Conservation (phyloP, 164 flowering plant species). For the Protea cynaroides region DNA sequence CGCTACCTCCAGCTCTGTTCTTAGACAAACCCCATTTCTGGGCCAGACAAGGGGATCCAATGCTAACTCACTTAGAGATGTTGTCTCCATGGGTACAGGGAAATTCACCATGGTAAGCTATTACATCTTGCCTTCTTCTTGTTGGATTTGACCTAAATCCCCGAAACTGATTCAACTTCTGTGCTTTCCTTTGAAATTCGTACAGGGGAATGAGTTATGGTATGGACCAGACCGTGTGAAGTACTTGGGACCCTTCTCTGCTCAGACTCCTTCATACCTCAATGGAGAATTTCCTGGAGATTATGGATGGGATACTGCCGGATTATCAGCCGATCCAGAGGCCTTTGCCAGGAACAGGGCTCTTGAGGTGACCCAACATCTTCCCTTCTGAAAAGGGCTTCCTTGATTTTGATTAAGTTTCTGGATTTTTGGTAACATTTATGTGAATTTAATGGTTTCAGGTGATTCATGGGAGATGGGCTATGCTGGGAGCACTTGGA, state of each 20-base stretch:
- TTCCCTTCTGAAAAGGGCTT: no score
- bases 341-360: conserved; percentile 12
- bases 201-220: conserved; percentile 10
- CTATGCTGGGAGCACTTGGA: conserved; percentile 27
- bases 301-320: conserved; percentile 8
- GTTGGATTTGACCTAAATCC: no score
- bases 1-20: conserved; percentile 14
- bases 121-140: not conserved
- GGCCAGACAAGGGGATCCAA: conserved; percentile 12
- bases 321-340: conserved; percentile 9
- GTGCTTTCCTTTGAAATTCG: not conserved
- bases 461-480: conserved; percentile 28
- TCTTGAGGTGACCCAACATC: conserved; percentile 12
- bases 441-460: conserved; percentile 2
- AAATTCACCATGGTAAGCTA: conserved; percentile 14
- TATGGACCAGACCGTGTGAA: conserved; percentile 31
- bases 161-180: no score
- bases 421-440: not conserved
- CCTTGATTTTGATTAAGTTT: not conserved
- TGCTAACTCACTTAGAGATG: conserved; percentile 15
- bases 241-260: conserved; percentile 34
- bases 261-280: conserved; percentile 32
- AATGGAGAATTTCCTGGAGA: conserved; percentile 17
- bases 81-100: conserved; percentile 14
- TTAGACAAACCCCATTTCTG: conserved; percentile 14